These are phyloP conservation scores for Solanum chilense DNA, from an alignment of 257 asterid species.

Conservation along the genomic window DNA sequence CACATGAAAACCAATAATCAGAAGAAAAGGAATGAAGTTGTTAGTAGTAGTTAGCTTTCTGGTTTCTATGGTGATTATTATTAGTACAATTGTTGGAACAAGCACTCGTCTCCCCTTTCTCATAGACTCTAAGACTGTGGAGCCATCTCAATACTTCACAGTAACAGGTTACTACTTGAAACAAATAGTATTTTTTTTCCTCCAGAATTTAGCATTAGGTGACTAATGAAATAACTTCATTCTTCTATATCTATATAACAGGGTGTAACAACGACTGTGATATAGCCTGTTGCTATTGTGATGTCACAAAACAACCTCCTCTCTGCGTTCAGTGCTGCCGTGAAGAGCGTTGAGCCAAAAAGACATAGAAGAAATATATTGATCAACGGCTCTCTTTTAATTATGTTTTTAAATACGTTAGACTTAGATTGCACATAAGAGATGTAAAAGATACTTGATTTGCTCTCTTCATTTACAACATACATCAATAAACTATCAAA, in stretches of 20 bases:
- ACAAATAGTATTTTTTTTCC: not conserved
- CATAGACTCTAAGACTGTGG: not conserved
- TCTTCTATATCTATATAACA: not conserved
- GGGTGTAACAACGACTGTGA: conserved; percentile 37
- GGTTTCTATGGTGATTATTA: not conserved
- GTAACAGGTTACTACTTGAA: conserved; percentile 12
- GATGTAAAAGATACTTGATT: not conserved
- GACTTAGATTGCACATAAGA: not conserved
- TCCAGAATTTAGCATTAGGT: not conserved
- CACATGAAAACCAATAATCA: not conserved
- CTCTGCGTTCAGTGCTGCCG: conserved; percentile 31
- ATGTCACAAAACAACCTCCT: conserved; percentile 30
- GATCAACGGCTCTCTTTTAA: not conserved
- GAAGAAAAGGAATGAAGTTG: conserved; percentile 8
- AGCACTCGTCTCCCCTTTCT: conserved; percentile 3
- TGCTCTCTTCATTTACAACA: not conserved
- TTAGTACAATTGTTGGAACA: not conserved
- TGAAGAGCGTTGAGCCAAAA: conserved; percentile 11
- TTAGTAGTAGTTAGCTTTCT: not conserved
- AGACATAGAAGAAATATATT: not conserved
- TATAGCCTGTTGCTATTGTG: conserved; percentile 33
- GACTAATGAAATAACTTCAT: not conserved
- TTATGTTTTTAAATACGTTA: not conserved
- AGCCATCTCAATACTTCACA: conserved; percentile 12
- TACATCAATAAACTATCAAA: not conserved